A percentile compares a stretch with the other conserved stretches of the same genome.
Conservation (phyloP, 169 alveolate species). For the Plasmodium knowlesi region DNA sequence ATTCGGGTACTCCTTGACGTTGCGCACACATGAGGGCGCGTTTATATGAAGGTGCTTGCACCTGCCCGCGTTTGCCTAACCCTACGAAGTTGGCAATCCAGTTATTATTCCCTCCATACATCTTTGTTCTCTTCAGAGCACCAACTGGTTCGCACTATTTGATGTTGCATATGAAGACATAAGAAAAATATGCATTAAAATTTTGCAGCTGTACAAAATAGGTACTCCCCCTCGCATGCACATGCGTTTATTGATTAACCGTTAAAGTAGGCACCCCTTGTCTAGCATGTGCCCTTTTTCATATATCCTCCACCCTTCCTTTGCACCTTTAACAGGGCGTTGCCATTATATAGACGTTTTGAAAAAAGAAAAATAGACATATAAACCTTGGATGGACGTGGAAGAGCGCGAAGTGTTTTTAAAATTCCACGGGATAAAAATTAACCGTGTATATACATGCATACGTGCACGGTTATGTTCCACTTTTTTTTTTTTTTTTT, state of each 20-base stretch:
- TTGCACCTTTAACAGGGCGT: slow-evolving; percentile 25
- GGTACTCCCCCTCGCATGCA: slow-evolving; percentile 9
- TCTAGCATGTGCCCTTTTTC: neutral
- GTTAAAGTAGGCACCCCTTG: neutral
- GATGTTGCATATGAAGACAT: slow-evolving; percentile 85
- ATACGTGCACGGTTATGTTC: neutral
- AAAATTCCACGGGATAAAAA: neutral
- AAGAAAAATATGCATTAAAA: slow-evolving; percentile 78
- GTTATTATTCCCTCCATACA: neutral
- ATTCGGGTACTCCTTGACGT: slow-evolving; percentile 56
- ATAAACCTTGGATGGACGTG: neutral
- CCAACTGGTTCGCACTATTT: slow-evolving; percentile 82
- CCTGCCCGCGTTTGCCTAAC: neutral
- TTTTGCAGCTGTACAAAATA: slow-evolving; percentile 78
- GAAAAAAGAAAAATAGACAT: slow-evolving; percentile 6
- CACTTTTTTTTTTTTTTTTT: neutral
- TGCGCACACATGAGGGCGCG: neutral
- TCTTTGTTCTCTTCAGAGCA: slow-evolving; percentile 5
- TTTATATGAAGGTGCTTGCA: neutral
- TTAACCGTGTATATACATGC: neutral
- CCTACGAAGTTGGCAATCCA: neutral
- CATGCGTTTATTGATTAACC: neutral
- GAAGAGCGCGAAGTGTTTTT: neutral
- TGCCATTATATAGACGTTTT: slow-evolving; percentile 58
- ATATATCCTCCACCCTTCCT: neutral